Evolutionary conservation across 345 rosid species (phyloP).

Genomic region (Eucalyptus coolabah): DNA sequence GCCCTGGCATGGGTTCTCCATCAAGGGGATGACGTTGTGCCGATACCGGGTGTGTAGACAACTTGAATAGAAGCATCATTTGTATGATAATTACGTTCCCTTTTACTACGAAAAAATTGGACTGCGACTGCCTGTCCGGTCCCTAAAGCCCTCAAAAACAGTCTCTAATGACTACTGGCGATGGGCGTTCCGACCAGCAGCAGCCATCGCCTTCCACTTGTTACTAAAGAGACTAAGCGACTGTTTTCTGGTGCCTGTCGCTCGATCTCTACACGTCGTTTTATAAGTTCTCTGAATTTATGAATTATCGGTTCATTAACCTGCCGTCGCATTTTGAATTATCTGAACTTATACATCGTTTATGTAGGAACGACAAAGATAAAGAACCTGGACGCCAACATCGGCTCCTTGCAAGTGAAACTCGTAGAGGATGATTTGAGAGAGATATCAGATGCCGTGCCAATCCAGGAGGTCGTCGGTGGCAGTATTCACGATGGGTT

Average conservation of each 20-base stretch:
- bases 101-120: not conserved
- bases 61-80: not conserved
- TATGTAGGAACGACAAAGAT: constrained; percentile 33
- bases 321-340: no score
- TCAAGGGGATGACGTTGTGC: constrained; percentile 27
- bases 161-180: not conserved
- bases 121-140: not conserved
- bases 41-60: constrained; percentile 22
- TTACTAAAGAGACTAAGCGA: not conserved
- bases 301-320: not conserved
- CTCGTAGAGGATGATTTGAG: constrained; percentile 17
- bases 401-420: constrained; percentile 22
- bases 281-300: not conserved
- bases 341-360: not conserved
- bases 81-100: not conserved
- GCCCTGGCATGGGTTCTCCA: constrained; percentile 32
- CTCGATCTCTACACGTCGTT: not conserved
- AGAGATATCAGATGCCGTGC: constrained; percentile 15
- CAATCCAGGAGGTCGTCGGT: constrained; percentile 13
- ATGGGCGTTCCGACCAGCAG: not conserved
- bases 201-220: not conserved
- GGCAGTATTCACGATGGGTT: not conserved
- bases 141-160: not conserved
- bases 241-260: not conserved
- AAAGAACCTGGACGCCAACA: constrained; percentile 34